Conservation (phyloP, 148 eudicot genomes). For the Vaccinium vitisidaea region DNA sequence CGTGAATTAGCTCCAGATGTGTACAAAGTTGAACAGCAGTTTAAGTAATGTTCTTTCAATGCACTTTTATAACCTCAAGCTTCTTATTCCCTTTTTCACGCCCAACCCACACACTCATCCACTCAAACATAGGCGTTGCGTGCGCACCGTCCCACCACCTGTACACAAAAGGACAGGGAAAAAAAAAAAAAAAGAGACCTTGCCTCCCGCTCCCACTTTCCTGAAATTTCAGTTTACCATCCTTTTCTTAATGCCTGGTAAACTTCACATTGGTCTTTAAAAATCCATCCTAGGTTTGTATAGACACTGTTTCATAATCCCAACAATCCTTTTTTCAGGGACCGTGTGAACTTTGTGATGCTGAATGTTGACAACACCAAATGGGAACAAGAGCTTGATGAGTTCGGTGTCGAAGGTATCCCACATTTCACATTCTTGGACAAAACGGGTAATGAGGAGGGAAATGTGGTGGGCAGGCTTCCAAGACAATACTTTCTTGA, state of each 20-base stretch:
- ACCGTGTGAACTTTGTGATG: constrained; percentile 93
- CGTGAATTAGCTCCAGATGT: constrained; percentile 90
- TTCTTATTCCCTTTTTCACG: background rate
- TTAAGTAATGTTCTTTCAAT: constrained; percentile 46
- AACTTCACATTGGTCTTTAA: background rate
- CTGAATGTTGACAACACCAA: constrained; percentile 96
- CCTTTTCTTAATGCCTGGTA: background rate
- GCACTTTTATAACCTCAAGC: background rate
- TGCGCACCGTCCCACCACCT: background rate
- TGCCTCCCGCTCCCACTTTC: background rate
- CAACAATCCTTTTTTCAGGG: constrained; percentile 40
- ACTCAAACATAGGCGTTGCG: too few species aligned
- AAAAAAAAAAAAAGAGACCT: too few species aligned
- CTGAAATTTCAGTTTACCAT: background rate
- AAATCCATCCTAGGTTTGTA: background rate
- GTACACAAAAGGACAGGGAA: background rate
- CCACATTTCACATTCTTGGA: constrained; percentile 98
- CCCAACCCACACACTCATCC: too few species aligned
- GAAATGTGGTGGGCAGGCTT: constrained; percentile 87
- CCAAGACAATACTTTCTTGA: constrained; percentile 67
- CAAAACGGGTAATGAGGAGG: constrained; percentile 83
- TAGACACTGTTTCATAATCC: background rate
- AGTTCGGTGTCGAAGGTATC: constrained; percentile 97
- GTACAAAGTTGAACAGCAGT: constrained; percentile 90
- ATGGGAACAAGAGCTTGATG: constrained; percentile 99